Evolutionary conservation across 2,329 filamentous ascomycete genomes (phyloP).

Genomic region (Coniochaeta sp.): DNA sequence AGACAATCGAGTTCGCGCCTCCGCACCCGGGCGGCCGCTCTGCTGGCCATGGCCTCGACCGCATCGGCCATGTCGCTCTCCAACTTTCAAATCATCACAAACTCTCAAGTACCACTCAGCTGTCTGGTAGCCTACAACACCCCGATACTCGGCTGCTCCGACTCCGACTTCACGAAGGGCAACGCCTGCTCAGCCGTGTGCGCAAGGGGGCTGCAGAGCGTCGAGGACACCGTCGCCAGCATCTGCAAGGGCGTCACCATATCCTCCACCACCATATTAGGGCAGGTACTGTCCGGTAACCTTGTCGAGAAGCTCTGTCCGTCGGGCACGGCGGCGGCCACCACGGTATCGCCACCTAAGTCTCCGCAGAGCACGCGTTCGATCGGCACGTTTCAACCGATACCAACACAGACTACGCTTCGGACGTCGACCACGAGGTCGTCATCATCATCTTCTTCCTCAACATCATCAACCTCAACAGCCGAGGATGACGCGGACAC

Average conservation of each 20-base stretch:
- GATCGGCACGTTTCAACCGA: background rate
- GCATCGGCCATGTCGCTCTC: constrained; percentile 26
- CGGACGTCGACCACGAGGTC: background rate
- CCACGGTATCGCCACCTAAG: background rate
- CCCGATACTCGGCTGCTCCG: constrained; percentile 28
- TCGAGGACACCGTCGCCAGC: constrained; percentile 63
- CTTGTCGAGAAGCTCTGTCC: constrained; percentile 29
- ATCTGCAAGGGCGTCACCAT: constrained; percentile 70
- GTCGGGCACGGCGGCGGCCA: constrained; percentile 5
- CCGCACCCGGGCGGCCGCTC: constrained; percentile 5
- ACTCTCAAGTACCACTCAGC: constrained; percentile 24
- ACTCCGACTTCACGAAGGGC: constrained; percentile 26
- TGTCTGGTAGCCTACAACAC: constrained; percentile 36
- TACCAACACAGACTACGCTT: background rate
- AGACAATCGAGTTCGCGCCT: constrained; percentile 6
- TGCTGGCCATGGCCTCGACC: constrained; percentile 16
- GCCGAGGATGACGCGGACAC: background rate
- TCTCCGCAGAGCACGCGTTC: background rate
- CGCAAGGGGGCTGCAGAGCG: constrained; percentile 57
- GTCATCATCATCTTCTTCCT: background rate
- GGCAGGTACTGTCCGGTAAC: constrained; percentile 26
- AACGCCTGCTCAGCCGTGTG: constrained; percentile 31
- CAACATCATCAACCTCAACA: background rate
- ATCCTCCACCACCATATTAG: constrained; percentile 25
- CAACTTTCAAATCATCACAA: constrained; percentile 32